Conservation (phyloP, 164 flowering plant genomes). For the Kingdonia uniflora region DNA sequence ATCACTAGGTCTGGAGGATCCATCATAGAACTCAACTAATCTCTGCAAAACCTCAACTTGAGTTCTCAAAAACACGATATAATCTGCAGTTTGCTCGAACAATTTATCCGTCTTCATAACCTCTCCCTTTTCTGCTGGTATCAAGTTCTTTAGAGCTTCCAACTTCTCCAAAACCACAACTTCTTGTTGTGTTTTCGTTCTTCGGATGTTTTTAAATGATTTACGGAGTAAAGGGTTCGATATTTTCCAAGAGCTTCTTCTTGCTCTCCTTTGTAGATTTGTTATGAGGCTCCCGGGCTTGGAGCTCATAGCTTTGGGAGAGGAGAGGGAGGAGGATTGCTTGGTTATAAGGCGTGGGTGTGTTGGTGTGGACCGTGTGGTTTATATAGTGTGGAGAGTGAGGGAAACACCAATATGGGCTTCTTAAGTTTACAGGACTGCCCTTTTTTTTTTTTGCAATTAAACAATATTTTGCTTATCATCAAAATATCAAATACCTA, state of each 20-base stretch:
- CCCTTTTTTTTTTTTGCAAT: too few relatives aligned
- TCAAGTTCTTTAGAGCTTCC: conserved; percentile 33
- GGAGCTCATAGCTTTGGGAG: conserved; percentile 14
- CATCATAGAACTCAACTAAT: conserved; percentile 42
- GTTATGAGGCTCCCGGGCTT: conserved; percentile 7
- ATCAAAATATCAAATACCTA: too few relatives aligned
- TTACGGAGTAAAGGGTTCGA: conserved; percentile 9
- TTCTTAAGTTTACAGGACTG: too few relatives aligned
- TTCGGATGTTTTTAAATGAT: conserved; percentile 2
- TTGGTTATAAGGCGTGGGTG: too few relatives aligned
- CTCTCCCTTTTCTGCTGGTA: conserved; percentile 27
- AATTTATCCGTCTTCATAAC: conserved; percentile 33
- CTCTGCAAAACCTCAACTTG: conserved; percentile 59
- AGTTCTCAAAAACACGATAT: conserved; percentile 46
- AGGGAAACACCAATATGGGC: neutral
- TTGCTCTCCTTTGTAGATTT: conserved; percentile 5
- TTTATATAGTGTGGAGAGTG: neutral
- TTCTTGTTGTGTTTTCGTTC: neutral
- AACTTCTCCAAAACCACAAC: conserved; percentile 19
- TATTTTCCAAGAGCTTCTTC: conserved; percentile 9
- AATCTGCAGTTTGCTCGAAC: conserved; percentile 61
- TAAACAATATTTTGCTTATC: too few relatives aligned
- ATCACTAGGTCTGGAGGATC: conserved; percentile 6
- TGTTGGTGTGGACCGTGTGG: too few relatives aligned
- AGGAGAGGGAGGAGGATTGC: too few relatives aligned